phyloP scores from a whole-genome alignment of 2,329 filamentous ascomycete species.

The Colletotrichum aenigma region DNA sequence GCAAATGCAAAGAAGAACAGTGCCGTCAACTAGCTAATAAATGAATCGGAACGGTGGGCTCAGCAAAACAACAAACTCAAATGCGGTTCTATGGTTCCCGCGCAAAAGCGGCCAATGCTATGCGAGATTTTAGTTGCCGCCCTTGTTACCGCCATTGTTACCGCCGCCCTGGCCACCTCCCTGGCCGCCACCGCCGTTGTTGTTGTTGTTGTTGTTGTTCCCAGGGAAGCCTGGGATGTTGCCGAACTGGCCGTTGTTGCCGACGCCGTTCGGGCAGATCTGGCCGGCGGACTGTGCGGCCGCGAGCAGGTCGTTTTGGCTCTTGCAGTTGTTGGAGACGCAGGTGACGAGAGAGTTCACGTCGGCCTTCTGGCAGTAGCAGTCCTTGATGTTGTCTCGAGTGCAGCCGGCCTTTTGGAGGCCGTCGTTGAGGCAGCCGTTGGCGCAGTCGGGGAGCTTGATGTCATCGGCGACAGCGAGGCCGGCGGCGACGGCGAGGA shows the following conservation, averaged over 20 bases:
- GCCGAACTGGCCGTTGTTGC: not conserved
- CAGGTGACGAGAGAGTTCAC: conserved; percentile 9
- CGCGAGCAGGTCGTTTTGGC: conserved; percentile 12
- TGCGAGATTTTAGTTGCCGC: not conserved
- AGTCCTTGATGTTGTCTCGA: conserved; percentile 12
- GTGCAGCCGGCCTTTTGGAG: conserved; percentile 13
- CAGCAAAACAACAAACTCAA: not conserved
- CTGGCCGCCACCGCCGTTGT: not conserved
- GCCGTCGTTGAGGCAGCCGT: conserved; percentile 11
- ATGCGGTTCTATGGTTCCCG: not conserved
- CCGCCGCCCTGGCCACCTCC: not conserved
- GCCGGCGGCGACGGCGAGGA: not conserved
- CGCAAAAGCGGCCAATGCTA: not conserved
- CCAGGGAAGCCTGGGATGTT: not conserved
- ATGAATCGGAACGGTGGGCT: not conserved
- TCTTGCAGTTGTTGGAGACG: conserved; percentile 5
- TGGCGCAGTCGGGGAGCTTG: conserved; percentile 14
- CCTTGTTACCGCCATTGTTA: not conserved
- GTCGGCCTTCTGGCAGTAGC: conserved; percentile 16
- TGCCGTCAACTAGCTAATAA: not conserved
- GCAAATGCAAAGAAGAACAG: not conserved
- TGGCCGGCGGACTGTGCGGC: conserved; percentile 12
- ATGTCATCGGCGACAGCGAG: not conserved
- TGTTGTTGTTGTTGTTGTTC: not conserved
- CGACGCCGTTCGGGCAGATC: not conserved